Conservation (phyloP, 768 basidiomycete genomes). For the Tricholoma furcatifolium region DNA sequence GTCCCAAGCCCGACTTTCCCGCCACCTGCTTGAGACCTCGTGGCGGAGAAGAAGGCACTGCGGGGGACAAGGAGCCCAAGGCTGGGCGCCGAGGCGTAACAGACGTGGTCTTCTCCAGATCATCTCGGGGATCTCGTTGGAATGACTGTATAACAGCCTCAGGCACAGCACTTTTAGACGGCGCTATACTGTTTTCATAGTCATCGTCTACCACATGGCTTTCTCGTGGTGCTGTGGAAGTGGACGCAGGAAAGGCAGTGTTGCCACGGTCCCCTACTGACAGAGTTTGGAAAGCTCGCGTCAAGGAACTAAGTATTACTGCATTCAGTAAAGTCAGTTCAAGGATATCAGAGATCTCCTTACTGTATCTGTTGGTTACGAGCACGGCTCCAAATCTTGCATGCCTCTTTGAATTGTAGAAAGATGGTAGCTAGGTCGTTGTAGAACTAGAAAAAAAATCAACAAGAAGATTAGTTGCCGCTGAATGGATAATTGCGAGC, state of each 20-base stretch:
- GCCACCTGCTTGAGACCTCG: constrained; percentile 7
- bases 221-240: neutral
- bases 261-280: constrained; percentile 15
- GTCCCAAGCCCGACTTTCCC: constrained; percentile 31
- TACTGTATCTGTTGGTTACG: constrained; percentile 78
- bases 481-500: neutral
- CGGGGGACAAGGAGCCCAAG: neutral
- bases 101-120: neutral
- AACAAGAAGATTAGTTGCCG: neutral
- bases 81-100: neutral
- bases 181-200: too few species aligned
- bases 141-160: neutral
- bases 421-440: constrained; percentile 78
- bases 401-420: constrained; percentile 70
- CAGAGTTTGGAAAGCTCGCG: constrained; percentile 35
- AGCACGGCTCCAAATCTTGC: constrained; percentile 69
- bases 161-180: neutral
- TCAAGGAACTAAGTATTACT: constrained; percentile 35
- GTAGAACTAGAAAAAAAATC: constrained; percentile 64
- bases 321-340: neutral
- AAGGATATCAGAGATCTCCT: constrained; percentile 22
- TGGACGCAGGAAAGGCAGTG: neutral
- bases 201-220: neutral
- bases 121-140: neutral
- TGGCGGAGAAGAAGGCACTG: neutral